Evolutionary conservation across 176 grass and related monocot species (phyloP).

Genomic region (Pontederia paniculata): DNA sequence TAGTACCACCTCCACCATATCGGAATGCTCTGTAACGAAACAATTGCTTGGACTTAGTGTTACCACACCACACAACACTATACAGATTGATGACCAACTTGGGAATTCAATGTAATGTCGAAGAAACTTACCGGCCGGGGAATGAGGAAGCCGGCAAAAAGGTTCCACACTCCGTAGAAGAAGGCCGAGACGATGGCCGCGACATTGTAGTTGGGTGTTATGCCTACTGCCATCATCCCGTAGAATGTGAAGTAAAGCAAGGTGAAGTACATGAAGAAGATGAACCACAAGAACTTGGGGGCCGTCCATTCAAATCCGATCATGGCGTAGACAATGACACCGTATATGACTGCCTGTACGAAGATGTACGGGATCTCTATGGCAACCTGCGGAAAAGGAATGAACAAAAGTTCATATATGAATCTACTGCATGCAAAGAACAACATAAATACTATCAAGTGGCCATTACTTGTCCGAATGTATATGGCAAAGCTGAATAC

Average conservation of each 20-base stretch:
- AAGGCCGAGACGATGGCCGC: constrained; percentile 53
- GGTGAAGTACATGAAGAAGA: constrained; percentile 94
- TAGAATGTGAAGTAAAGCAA: constrained; percentile 78
- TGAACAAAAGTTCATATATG: neutral
- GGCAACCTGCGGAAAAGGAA: constrained; percentile 32
- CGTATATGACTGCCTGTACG: constrained; percentile 61
- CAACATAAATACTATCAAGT: neutral
- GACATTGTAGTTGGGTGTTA: constrained; percentile 66
- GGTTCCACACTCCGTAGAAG: constrained; percentile 73
- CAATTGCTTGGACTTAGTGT: no score
- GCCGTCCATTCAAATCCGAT: constrained; percentile 74
- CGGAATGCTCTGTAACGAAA: constrained; percentile 43
- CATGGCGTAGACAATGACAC: constrained; percentile 52
- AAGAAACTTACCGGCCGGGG: constrained; percentile 47
- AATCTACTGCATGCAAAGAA: neutral
- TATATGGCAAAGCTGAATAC: constrained; percentile 92
- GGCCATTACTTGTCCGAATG: constrained; percentile 69
- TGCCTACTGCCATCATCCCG: constrained; percentile 76
- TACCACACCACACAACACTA: no score
- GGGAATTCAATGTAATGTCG: neutral
- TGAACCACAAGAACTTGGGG: constrained; percentile 70
- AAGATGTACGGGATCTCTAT: constrained; percentile 62
- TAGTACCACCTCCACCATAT: constrained; percentile 82
- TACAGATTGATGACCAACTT: no score
- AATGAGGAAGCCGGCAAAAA: constrained; percentile 73